Percentiles rank a stretch among this genome's conserved stretches.
Evolutionary conservation across 106 monocot genomes (phyloP).

Genomic region (Cymbidium sinense): DNA sequence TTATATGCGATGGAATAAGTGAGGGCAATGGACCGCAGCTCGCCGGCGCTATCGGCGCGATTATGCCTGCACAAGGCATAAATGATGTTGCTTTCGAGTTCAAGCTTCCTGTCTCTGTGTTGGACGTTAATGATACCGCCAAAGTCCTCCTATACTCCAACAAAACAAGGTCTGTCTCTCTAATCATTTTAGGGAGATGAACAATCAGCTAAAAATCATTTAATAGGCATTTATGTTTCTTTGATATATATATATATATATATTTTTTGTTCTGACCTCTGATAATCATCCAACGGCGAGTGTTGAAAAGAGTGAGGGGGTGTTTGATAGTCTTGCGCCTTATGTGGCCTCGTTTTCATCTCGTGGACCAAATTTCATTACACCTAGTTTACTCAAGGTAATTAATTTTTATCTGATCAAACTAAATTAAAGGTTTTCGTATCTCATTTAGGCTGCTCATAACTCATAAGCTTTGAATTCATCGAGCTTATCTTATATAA

Average conservation of each 20-base stretch:
- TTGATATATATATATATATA: neutral
- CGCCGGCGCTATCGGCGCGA: constrained; percentile 15
- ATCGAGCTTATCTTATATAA: too few species aligned
- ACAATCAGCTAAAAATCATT: too few species aligned
- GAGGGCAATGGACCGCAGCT: constrained; percentile 6
- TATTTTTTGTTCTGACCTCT: neutral
- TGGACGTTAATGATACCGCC: neutral
- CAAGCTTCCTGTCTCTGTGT: constrained; percentile 11
- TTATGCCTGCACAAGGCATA: constrained; percentile 5
- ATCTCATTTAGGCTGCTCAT: neutral
- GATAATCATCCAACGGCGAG: constrained; percentile 20
- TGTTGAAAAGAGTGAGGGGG: constrained; percentile 15
- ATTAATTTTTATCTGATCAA: neutral
- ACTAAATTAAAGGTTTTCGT: neutral
- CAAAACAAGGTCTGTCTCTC: constrained; percentile 12
- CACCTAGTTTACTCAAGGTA: constrained; percentile 25
- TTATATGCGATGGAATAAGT: constrained; percentile 13
- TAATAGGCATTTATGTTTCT: too few species aligned
- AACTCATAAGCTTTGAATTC: too few species aligned
- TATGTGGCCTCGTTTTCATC: constrained; percentile 21
- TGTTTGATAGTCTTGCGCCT: constrained; percentile 13
- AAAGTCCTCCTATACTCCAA: constrained; percentile 10
- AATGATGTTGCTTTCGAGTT: constrained; percentile 12
- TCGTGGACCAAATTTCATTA: constrained; percentile 22
- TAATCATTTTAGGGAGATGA: neutral